Evolutionary conservation across 2,329 filamentous ascomycete genomes (phyloP).

Genomic region (Fusarium lateritium): DNA sequence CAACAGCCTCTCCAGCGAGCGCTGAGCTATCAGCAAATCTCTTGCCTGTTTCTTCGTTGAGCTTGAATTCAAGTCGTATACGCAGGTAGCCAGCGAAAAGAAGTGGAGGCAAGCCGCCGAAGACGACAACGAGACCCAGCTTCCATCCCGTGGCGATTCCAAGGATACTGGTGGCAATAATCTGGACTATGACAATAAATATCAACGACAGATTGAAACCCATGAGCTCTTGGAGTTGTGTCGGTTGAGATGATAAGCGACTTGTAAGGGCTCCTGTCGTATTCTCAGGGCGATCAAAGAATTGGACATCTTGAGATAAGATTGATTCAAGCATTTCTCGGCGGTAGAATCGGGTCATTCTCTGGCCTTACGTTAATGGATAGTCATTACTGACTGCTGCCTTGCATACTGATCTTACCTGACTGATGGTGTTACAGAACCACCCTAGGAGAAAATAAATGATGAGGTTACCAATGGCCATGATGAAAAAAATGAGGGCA

Average conservation of each 20-base stretch:
- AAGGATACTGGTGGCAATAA: conserved; percentile 57
- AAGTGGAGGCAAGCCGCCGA: conserved; percentile 57
- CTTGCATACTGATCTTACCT: conserved; percentile 6
- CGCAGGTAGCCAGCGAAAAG: conserved; percentile 55
- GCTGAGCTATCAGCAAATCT: conserved; percentile 53
- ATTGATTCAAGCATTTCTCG: conserved; percentile 36
- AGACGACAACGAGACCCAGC: conserved; percentile 62
- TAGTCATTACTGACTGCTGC: too few relatives aligned
- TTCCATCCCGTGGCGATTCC: conserved; percentile 63
- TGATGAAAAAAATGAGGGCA: conserved; percentile 67
- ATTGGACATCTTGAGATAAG: conserved; percentile 55
- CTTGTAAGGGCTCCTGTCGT: conserved; percentile 55
- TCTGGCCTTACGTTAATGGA: too few relatives aligned
- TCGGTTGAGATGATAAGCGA: conserved; percentile 54
- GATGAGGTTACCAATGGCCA: conserved; percentile 60
- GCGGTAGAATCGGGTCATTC: conserved; percentile 37
- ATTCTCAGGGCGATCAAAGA: conserved; percentile 59
- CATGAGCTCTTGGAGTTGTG: conserved; percentile 58
- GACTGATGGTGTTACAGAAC: conserved; percentile 49
- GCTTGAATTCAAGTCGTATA: conserved; percentile 56
- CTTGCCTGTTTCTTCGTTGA: conserved; percentile 53
- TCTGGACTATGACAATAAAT: conserved; percentile 53
- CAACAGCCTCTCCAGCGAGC: conserved; percentile 59
- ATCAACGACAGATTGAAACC: conserved; percentile 58
- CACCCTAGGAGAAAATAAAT: conserved; percentile 59